Base-by-base conservation (phyloP, 2,329 filamentous ascomycete genomes). In the Magnaporthiopsis incrustans region DNA sequence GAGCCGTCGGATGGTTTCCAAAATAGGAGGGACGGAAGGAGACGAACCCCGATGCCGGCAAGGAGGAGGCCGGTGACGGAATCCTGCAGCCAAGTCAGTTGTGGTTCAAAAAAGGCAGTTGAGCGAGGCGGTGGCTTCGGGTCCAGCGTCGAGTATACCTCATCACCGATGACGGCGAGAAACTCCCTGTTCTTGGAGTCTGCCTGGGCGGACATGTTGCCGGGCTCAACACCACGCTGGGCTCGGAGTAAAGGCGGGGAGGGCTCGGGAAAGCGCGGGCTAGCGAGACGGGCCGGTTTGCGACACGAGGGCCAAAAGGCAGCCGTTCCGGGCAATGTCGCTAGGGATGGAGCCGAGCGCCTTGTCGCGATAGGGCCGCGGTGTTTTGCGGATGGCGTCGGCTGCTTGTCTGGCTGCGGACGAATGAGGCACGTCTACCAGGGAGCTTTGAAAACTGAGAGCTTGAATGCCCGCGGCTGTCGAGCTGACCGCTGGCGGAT, bases 121-220 rank as follows among this genome's bases (percentile, higher is more conserved):
- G 25, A 22, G 27, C 11, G 32, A 35, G 6, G 18, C n/a, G 11
- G 10, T 22, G 56, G 10, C 26, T 10, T 26, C 27, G 26, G 26
- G 30, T 8, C 26, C 12, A 10, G 7, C 30, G 26, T 27, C 10
- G 64, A 76, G 68, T 22, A 14, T 74, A 91, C 95, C 86, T 99
- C 95, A 77, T 99, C 95, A 63, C 95, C 95, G 74, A 99, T 99
- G 61, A 99, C 94, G 68, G 95, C 95, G 65, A 99, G 86, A 75
- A 99, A 97, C 79, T 99, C 90, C 72, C 95, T 86, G 78, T 98
- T 92, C 79, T 92, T 89, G 77, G 82, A 89, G 69, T 86, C 84
- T 68, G 82, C 79, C 70, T 84, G 80, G 60, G 79, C 32, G 11
- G 63, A 25, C 57, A 59, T 63, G 32, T 59, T 63, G 56, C 27